phyloP scores from a whole-genome alignment of 2,329 filamentous ascomycete species.

The Pseudogymnoascus sp. region DNA sequence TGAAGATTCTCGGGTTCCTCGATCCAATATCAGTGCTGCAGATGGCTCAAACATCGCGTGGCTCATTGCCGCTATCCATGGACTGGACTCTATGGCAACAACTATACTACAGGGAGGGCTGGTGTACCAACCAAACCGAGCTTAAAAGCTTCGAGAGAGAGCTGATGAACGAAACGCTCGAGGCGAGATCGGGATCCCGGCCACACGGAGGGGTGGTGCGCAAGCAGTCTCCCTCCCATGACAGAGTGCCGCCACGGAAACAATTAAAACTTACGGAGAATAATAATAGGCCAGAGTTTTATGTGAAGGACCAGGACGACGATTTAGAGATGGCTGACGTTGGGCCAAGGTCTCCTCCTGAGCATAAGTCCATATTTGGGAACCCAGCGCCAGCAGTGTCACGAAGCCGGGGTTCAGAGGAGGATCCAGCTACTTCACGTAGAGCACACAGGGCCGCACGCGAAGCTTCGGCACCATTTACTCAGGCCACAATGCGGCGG shows the following conservation, averaged over 20 bases:
- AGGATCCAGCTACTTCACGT: neutral
- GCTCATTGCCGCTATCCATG: conserved; percentile 73
- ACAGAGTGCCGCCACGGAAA: neutral
- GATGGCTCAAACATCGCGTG: conserved; percentile 68
- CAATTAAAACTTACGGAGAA: neutral
- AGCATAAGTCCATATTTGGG: neutral
- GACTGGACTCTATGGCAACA: conserved; percentile 83
- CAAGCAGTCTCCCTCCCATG: neutral
- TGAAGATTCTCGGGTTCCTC: conserved; percentile 80
- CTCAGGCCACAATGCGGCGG: neutral
- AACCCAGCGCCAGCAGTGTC: neutral
- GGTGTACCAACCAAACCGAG: conserved; percentile 61
- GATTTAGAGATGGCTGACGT: neutral
- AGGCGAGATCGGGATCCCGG: conserved; percentile 7
- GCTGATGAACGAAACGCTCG: conserved; percentile 23
- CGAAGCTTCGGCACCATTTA: neutral
- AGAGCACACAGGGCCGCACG: neutral
- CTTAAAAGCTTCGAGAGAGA: conserved; percentile 58
- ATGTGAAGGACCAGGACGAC: neutral
- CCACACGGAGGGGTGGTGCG: conserved; percentile 8
- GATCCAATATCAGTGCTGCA: conserved; percentile 71
- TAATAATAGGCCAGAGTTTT: neutral
- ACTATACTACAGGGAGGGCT: conserved; percentile 78
- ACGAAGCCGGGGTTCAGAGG: neutral
- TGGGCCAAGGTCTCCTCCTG: neutral